phyloP scores from a whole-genome alignment of 352 stramenopile species.

The Aphanomyces cochlioides region DNA sequence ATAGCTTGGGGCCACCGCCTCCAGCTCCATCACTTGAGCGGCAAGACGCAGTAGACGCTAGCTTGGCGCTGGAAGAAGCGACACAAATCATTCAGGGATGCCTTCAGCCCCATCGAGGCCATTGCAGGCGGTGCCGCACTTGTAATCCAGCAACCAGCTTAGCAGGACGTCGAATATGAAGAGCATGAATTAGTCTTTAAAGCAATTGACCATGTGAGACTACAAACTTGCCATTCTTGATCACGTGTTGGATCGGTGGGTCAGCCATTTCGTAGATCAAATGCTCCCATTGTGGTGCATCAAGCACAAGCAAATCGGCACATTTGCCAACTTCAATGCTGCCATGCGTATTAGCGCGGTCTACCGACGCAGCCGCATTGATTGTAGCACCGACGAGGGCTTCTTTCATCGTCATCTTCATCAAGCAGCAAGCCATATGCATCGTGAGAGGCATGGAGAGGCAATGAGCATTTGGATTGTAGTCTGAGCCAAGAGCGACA shows the following conservation, averaged over 20 bases:
- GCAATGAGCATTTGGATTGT: conserved; percentile 84
- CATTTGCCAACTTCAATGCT: conserved; percentile 75
- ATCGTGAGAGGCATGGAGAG: conserved; percentile 84
- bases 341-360: conserved; percentile 64
- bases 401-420: conserved; percentile 84
- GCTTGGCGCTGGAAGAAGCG: not conserved
- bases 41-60: not conserved
- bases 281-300: conserved; percentile 73
- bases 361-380: conserved; percentile 77
- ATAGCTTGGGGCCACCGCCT: not conserved
- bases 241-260: conserved; percentile 67
- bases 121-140: no score
- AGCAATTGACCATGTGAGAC: conserved; percentile 18
- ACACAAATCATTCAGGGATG: no score
- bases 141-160: not conserved
- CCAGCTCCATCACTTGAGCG: not conserved
- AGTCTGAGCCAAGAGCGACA: conserved; percentile 75
- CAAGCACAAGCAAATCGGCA: conserved; percentile 64
- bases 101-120: no score
- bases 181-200: not conserved
- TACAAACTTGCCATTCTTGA: conserved; percentile 59
- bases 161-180: not conserved
- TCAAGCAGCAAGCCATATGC: conserved; percentile 83
- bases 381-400: conserved; percentile 77
- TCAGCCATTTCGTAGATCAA: conserved; percentile 85